Percentiles rank a stretch among this genome's conserved stretches.
phyloP scores from a whole-genome alignment of 176 grass and related monocot species.

The Ampelocalamus luodianensis region DNA sequence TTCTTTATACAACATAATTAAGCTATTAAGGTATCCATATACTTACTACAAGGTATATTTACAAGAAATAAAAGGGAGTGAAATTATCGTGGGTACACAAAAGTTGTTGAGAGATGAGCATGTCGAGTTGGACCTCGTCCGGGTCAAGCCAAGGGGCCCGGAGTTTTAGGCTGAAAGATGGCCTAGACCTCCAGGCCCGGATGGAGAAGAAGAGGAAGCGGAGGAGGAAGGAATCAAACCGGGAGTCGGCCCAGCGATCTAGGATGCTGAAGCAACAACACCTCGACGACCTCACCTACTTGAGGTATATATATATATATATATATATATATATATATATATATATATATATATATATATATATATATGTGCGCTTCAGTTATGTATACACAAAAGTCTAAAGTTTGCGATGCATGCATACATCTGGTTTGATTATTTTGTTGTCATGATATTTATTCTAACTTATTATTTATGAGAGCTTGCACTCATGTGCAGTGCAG shows the following conservation, averaged over 20 bases:
- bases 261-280: conserved; percentile 76
- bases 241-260: conserved; percentile 78
- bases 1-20: conserved; percentile 19
- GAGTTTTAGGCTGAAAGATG: conserved; percentile 7
- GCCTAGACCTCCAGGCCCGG: conserved; percentile 42
- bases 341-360: too few relatives aligned
- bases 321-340: conserved; percentile 1
- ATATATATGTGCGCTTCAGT: too few relatives aligned
- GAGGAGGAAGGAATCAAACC: conserved; percentile 84
- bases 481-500: conserved; percentile 40
- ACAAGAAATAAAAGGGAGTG: conserved; percentile 29
- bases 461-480: conserved; percentile 1
- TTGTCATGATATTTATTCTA: background rate
- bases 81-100: background rate
- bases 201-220: conserved; percentile 64
- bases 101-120: conserved; percentile 39
- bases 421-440: too few relatives aligned
- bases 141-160: conserved; percentile 27
- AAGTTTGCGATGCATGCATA: too few relatives aligned
- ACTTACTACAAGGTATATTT: conserved; percentile 30
- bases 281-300: conserved; percentile 65
- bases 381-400: too few relatives aligned
- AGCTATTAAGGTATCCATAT: conserved; percentile 28
- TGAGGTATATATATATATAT: background rate
- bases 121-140: conserved; percentile 60